Evolutionary conservation across 2,329 filamentous ascomycete genomes (phyloP).

Genomic region (Albifimbria verrucaria): DNA sequence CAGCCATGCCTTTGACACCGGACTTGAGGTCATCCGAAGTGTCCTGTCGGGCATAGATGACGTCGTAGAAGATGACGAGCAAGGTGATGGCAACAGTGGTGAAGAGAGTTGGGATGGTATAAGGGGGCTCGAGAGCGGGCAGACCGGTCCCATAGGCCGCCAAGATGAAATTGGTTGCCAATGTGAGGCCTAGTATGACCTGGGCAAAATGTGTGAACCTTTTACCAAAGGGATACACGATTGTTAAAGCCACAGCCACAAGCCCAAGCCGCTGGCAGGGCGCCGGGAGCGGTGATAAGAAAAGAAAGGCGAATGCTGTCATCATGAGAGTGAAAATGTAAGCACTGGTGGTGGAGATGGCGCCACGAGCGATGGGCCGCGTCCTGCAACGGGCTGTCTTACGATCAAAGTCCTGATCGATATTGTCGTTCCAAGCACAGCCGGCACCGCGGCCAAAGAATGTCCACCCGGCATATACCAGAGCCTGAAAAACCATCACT

Average conservation of each 20-base stretch:
- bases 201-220: conserved; percentile 51
- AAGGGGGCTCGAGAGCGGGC: conserved; percentile 10
- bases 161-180: conserved; percentile 31
- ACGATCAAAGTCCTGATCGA: conserved; percentile 52
- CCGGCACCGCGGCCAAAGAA: conserved; percentile 47
- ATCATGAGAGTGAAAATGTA: conserved; percentile 21
- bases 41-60: conserved; percentile 33
- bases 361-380: conserved; percentile 49
- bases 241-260: conserved; percentile 38
- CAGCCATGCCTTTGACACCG: conserved; percentile 30
- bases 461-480: conserved; percentile 35
- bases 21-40: conserved; percentile 29
- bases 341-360: conserved; percentile 39
- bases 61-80: conserved; percentile 30
- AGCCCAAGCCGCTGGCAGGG: conserved; percentile 29
- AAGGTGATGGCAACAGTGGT: conserved; percentile 17
- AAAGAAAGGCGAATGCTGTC: conserved; percentile 1
- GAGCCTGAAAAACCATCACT: conserved; percentile 21
- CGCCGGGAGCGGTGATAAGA: conserved; percentile 5
- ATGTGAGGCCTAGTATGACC: conserved; percentile 45
- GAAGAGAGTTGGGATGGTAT: conserved; percentile 12
- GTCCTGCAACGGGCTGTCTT: conserved; percentile 47
- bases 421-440: conserved; percentile 55
- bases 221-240: conserved; percentile 49
- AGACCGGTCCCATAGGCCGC: conserved; percentile 12